Base-by-base conservation (phyloP, 108 stramenopile genomes). In the Phaeodactylum tricornutum region DNA sequence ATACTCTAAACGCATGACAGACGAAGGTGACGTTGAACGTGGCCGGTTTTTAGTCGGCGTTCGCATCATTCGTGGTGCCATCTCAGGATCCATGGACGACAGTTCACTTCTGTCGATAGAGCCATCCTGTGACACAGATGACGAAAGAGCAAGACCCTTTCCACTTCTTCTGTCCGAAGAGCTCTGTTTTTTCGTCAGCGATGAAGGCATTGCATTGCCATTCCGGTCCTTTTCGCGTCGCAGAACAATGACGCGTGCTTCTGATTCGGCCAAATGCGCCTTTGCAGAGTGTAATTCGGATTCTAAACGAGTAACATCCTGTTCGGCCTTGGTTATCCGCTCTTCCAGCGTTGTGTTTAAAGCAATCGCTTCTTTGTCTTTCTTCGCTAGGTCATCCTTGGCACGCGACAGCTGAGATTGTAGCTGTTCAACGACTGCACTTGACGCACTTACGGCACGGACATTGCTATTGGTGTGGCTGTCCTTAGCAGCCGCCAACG, bases 21-120 rank as follows among this genome's bases (percentile, higher is more conserved):
- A 67, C 16, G 76, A 69, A 3, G 84, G 84, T 36, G 84, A 86
- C 49, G 67, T 81, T 8, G 85, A 87, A 33, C 79, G 62, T 21
- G 66, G 55, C 46, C 78, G 62, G 32, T 61, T 64, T 0, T 60
- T 59, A 2, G 17, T 27, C 11, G 25, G 16, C 21, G 41, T 16
- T 16, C 43, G 53, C 11, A 55, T n/a, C 1, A 27, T 31, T 14
- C 67, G 55, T 0, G 67, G 65, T 2, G 67, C 51, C 15, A 65
- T 67, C 11, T 63, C 29, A 7, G 47, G 22, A 21, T 56, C 43
- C 43, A 45, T 45, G 21, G 5, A 7, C 28, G 15, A 43, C 28
- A 56, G 11, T 23, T 58, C 57, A 14, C 49, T 47, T 1, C 57
- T 32, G 23, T 20, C 36, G 4, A 41, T 41, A 20, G 19, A 20